Conservation (phyloP, 441 rosid species). For the Populus hybrid region DNA sequence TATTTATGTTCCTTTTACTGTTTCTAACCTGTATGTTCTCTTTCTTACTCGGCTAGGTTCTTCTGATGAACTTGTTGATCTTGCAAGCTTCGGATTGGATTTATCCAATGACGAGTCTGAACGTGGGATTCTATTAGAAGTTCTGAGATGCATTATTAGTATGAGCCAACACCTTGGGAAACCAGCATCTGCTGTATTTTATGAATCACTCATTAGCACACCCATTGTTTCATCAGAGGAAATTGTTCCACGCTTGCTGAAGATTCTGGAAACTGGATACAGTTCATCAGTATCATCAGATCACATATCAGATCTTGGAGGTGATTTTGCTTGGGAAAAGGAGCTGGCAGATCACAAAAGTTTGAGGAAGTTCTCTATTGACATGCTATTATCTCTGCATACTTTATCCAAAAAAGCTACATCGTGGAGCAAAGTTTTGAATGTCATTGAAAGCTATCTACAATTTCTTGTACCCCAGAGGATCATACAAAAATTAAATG, state of each 20-base stretch:
- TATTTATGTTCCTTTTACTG: not conserved
- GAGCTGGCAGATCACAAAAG: constrained; percentile 64
- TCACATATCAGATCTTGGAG: constrained; percentile 45
- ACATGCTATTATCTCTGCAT: constrained; percentile 71
- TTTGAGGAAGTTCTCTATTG: constrained; percentile 72
- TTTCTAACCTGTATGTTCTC: constrained; percentile 15
- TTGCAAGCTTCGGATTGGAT: constrained; percentile 40
- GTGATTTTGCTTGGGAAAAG: constrained; percentile 69
- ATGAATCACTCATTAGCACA: constrained; percentile 67
- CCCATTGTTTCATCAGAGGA: constrained; percentile 66
- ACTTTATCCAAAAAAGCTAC: constrained; percentile 59
- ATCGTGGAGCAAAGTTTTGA: constrained; percentile 75
- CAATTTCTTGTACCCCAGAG: constrained; percentile 81
- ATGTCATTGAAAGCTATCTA: constrained; percentile 60
- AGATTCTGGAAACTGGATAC: constrained; percentile 81
- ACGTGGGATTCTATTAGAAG: constrained; percentile 61
- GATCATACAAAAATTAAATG: constrained; percentile 43
- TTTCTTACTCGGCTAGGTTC: constrained; percentile 35
- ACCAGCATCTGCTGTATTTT: constrained; percentile 72
- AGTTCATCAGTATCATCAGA: constrained; percentile 43
- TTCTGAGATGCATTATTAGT: constrained; percentile 56
- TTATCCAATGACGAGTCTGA: constrained; percentile 44
- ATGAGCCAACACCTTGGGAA: constrained; percentile 83
- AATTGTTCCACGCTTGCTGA: constrained; percentile 65
- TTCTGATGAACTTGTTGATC: constrained; percentile 52